These are phyloP conservation scores for Zelonia costaricensis DNA, from an alignment of 208 protist species.

Conservation along the genomic window DNA sequence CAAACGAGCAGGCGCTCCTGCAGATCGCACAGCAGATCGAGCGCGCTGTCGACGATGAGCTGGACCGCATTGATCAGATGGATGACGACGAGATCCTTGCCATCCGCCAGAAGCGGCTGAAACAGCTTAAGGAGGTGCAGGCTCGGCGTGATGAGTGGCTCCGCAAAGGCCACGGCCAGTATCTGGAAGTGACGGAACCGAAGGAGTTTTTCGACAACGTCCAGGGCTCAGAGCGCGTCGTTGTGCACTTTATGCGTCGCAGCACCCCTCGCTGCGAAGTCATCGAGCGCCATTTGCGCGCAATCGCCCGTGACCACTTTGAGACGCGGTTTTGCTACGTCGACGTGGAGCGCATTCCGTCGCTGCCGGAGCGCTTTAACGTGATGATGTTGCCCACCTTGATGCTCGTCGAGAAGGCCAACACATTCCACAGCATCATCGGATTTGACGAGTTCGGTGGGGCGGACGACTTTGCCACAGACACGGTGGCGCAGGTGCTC, in stretches of 20 bases:
- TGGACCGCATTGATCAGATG: constrained; percentile 85
- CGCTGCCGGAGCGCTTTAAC: constrained; percentile 88
- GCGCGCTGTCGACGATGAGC: constrained; percentile 81
- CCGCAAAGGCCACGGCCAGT: constrained; percentile 83
- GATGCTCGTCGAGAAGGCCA: constrained; percentile 90
- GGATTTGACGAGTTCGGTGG: constrained; percentile 94
- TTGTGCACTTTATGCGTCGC: constrained; percentile 91
- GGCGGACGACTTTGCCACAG: constrained; percentile 86
- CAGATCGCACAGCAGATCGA: constrained; percentile 86
- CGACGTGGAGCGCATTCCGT: constrained; percentile 86
- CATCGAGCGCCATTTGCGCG: constrained; percentile 81
- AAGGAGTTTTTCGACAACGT: constrained; percentile 88
- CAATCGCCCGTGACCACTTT: constrained; percentile 80
- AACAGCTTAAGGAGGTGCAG: constrained; percentile 80
- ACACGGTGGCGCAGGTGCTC: constrained; percentile 65
- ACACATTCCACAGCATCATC: constrained; percentile 92
- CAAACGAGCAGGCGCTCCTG: constrained; percentile 66
- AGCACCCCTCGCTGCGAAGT: constrained; percentile 85
- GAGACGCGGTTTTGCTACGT: constrained; percentile 90
- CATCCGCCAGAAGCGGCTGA: constrained; percentile 71
- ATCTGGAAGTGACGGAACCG: constrained; percentile 71
- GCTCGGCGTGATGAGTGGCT: constrained; percentile 75
- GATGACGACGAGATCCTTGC: constrained; percentile 87
- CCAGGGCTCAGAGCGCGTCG: constrained; percentile 78
- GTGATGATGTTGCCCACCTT: constrained; percentile 93